These are phyloP conservation scores for Claviceps citrina DNA, from an alignment of 2,329 filamentous ascomycete species.

Conservation along the genomic window DNA sequence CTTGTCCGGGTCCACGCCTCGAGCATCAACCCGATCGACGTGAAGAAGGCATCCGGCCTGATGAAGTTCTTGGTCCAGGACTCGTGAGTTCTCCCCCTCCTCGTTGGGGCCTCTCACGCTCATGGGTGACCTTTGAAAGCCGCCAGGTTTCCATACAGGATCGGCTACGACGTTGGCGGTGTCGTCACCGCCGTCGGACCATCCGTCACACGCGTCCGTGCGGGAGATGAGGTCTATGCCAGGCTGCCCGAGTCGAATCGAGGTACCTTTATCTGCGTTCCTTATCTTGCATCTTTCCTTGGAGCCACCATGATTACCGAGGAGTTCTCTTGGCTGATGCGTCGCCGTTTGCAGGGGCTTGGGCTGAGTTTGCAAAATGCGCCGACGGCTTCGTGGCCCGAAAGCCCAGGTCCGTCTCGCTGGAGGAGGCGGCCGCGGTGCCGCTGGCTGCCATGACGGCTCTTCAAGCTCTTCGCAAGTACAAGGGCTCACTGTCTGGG, in stretches of 20 bases:
- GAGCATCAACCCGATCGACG: conserved; percentile 29
- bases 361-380: conserved; percentile 22
- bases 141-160: conserved; percentile 23
- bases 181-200: conserved; percentile 20
- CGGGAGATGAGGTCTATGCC: conserved; percentile 12
- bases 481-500: conserved; percentile 24
- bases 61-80: conserved; percentile 19
- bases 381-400: conserved; percentile 18
- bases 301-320: background rate
- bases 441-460: conserved; percentile 28
- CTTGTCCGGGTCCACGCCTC: conserved; percentile 27
- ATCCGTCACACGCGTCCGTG: conserved; percentile 19
- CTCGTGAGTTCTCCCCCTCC: conserved; percentile 11
- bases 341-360: conserved; percentile 15
- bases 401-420: conserved; percentile 26
- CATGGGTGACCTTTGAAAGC: too few species aligned
- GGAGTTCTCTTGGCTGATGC: background rate
- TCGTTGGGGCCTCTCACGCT: background rate
- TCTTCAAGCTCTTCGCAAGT: conserved; percentile 21
- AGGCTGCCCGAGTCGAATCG: conserved; percentile 11
- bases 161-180: conserved; percentile 28
- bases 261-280: conserved; percentile 4
- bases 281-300: background rate
- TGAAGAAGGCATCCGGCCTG: conserved; percentile 23
- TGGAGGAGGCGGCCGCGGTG: conserved; percentile 27